Evolutionary conservation across 2,329 filamentous ascomycete genomes (phyloP).

Genomic region (Scytalidium sp.): DNA sequence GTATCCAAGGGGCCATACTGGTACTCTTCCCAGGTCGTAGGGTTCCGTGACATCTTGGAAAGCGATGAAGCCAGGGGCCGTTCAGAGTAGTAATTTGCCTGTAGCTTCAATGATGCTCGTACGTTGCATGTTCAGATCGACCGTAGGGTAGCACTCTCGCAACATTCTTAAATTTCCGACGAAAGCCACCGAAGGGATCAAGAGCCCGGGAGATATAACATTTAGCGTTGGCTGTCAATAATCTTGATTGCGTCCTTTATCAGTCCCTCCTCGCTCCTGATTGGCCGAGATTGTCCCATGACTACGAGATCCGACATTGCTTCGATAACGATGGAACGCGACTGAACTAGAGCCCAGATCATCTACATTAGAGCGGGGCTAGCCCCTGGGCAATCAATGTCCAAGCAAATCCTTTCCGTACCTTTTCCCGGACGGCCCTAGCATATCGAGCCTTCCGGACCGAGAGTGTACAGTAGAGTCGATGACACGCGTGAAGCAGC

Average conservation of each 20-base stretch:
- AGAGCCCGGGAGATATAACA: no score
- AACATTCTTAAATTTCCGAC: not conserved
- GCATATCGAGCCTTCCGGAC: no score
- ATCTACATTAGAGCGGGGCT: no score
- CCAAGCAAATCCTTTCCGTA: no score
- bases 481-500: no score
- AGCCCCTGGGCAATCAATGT: no score
- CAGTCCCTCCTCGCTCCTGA: not conserved
- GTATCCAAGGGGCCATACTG: slow-evolving; percentile 26
- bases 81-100: not conserved
- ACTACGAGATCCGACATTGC: not conserved
- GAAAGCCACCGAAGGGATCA: not conserved
- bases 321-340: not conserved
- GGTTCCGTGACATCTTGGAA: slow-evolving; percentile 20
- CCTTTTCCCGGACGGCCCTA: no score
- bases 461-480: no score
- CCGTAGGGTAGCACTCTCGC: no score
- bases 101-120: not conserved
- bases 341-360: no score
- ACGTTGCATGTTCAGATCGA: not conserved
- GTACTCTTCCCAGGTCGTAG: slow-evolving; percentile 28
- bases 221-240: not conserved
- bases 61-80: no score
- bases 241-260: not conserved
- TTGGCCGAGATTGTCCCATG: not conserved